These are phyloP conservation scores for Termitomyces sp. DNA, from an alignment of 768 basidiomycete species.

Conservation along the genomic window DNA sequence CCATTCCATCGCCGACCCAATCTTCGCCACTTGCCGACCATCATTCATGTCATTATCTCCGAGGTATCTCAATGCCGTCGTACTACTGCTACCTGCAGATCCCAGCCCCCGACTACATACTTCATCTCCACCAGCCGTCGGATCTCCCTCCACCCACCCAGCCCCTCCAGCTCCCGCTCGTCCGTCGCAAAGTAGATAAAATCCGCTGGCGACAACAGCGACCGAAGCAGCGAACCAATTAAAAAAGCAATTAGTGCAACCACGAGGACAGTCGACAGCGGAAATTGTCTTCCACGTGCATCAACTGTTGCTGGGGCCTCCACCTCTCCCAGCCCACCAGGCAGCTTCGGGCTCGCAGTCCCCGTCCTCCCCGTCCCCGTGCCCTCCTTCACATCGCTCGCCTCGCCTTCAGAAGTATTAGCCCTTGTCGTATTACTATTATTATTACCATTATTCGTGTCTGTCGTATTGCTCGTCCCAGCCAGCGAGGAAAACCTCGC, in stretches of 20 bases:
- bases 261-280: conserved; percentile 62
- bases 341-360: conserved; percentile 27
- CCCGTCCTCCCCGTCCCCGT: neutral
- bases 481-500: conserved; percentile 43
- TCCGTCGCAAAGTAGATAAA: conserved; percentile 80
- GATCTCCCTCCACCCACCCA: conserved; percentile 81
- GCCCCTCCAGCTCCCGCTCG: conserved; percentile 50
- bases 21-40: conserved; percentile 26
- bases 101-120: conserved; percentile 82
- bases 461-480: conserved; percentile 19
- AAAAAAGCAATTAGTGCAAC: conserved; percentile 86
- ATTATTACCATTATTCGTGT: neutral
- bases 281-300: conserved; percentile 30
- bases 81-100: conserved; percentile 84
- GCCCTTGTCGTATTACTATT: conserved; percentile 7
- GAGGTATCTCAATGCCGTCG: conserved; percentile 52
- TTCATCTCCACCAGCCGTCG: conserved; percentile 78
- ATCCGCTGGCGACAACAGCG: conserved; percentile 86
- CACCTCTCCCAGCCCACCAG: conserved; percentile 36
- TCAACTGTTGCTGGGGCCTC: conserved; percentile 21
- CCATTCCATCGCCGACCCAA: conserved; percentile 35
- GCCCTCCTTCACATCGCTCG: neutral
- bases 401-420: conserved; percentile 14
- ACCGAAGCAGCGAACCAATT: conserved; percentile 89
- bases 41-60: conserved; percentile 14